Conservation (phyloP, 164 flowering plant genomes). For the Kalanchoe fedtschenkoi region DNA sequence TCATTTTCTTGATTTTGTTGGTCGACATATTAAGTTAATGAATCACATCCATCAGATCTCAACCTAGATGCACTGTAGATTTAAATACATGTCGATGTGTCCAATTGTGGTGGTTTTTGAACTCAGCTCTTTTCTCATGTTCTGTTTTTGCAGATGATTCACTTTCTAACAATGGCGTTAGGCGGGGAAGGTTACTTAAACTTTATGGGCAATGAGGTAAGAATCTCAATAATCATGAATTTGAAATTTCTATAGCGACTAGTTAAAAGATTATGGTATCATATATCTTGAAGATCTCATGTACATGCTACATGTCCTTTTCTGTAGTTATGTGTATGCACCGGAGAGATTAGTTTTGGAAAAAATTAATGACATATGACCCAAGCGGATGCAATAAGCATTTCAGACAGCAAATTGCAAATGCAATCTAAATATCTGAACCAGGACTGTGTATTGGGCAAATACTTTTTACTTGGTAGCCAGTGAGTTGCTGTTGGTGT, state of each 20-base stretch:
- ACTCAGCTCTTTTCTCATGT: conserved; percentile 6
- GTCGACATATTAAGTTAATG: neutral
- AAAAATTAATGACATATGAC: no score
- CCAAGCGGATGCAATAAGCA: no score
- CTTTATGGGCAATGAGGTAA: conserved; percentile 99
- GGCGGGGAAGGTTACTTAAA: conserved; percentile 98
- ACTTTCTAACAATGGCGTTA: conserved; percentile 86
- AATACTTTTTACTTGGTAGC: no score
- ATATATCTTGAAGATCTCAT: neutral
- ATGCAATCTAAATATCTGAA: no score
- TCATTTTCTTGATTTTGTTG: neutral
- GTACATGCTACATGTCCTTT: no score
- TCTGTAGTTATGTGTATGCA: no score
- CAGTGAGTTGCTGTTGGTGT: no score
- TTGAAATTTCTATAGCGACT: neutral
- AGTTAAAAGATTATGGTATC: neutral
- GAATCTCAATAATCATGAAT: neutral
- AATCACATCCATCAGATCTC: neutral
- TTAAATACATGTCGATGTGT: neutral
- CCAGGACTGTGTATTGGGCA: no score
- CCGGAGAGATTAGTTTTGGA: no score
- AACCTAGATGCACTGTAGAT: neutral
- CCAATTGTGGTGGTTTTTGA: neutral
- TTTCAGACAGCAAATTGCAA: no score
- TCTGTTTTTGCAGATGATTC: conserved; percentile 71